phyloP scores from a whole-genome alignment of 164 flowering plant species.

The Warburgia ugandensis region DNA sequence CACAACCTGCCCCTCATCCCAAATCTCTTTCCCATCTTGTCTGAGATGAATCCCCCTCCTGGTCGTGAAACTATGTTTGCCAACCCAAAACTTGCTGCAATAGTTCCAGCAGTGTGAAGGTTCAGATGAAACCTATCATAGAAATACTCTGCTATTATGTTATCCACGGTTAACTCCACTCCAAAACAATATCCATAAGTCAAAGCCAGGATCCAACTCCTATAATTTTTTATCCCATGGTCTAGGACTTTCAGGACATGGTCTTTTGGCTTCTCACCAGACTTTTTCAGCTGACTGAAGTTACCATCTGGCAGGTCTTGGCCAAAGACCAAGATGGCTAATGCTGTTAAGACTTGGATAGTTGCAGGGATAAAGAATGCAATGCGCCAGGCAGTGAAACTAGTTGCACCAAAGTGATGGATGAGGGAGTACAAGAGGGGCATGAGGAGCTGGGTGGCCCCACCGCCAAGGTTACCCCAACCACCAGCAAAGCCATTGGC shows the following conservation, averaged over 20 bases:
- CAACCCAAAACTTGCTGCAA: conserved; percentile 78
- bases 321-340: conserved; percentile 47
- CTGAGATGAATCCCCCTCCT: conserved; percentile 66
- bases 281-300: conserved; percentile 34
- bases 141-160: conserved; percentile 83
- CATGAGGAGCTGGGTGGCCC: conserved; percentile 87
- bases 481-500: conserved; percentile 79
- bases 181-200: conserved; percentile 86
- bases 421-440: conserved; percentile 53
- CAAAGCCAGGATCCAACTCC: conserved; percentile 79
- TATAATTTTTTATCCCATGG: conserved; percentile 57
- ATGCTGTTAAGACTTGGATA: conserved; percentile 53
- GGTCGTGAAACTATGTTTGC: conserved; percentile 71
- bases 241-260: conserved; percentile 39
- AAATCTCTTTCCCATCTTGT: conserved; percentile 48
- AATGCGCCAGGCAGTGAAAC: conserved; percentile 75
- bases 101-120: conserved; percentile 74
- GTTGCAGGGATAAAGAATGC: conserved; percentile 77
- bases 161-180: conserved; percentile 75
- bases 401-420: conserved; percentile 30
- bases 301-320: conserved; percentile 86
- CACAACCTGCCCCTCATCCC: conserved; percentile 91
- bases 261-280: conserved; percentile 63
- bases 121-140: conserved; percentile 68
- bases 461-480: conserved; percentile 94